These are phyloP conservation scores for Filobasidium wieringae DNA, from an alignment of 768 basidiomycete species.

Conservation along the genomic window DNA sequence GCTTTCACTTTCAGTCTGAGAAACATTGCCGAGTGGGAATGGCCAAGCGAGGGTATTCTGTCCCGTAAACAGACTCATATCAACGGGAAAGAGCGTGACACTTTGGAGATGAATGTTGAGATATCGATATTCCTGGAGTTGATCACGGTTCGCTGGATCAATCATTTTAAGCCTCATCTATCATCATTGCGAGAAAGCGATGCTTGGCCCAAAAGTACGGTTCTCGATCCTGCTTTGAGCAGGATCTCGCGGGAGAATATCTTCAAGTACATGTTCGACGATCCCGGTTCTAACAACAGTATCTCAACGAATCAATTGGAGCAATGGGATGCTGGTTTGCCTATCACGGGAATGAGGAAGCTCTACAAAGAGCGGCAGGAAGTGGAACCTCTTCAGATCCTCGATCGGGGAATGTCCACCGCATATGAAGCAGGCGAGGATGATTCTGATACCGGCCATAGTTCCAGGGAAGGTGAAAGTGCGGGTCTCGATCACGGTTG, in stretches of 20 bases:
- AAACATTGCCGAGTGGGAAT: neutral
- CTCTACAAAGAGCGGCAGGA: neutral
- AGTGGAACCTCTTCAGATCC: neutral
- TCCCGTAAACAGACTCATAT: neutral
- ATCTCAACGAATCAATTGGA: no score
- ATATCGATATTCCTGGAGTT: constrained; percentile 2
- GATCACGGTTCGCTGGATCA: neutral
- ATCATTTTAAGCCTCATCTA: neutral
- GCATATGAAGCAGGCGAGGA: neutral
- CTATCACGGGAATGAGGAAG: neutral
- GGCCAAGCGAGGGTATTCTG: neutral
- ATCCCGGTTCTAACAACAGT: no score
- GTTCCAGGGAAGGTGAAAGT: neutral
- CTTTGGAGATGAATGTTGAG: neutral
- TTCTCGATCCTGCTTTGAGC: neutral
- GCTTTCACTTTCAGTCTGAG: neutral
- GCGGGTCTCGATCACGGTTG: neutral
- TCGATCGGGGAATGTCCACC: neutral
- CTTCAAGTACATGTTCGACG: neutral
- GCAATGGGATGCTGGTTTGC: no score
- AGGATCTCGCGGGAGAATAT: neutral
- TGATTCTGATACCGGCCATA: neutral
- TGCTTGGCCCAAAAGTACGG: neutral
- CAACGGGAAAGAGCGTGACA: constrained; percentile 3
- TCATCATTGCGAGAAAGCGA: neutral